A percentile compares a stretch with the other conserved stretches of the same genome.
phyloP scores from a whole-genome alignment of 31 red algal species.

The Bonnemaisonia californica region DNA sequence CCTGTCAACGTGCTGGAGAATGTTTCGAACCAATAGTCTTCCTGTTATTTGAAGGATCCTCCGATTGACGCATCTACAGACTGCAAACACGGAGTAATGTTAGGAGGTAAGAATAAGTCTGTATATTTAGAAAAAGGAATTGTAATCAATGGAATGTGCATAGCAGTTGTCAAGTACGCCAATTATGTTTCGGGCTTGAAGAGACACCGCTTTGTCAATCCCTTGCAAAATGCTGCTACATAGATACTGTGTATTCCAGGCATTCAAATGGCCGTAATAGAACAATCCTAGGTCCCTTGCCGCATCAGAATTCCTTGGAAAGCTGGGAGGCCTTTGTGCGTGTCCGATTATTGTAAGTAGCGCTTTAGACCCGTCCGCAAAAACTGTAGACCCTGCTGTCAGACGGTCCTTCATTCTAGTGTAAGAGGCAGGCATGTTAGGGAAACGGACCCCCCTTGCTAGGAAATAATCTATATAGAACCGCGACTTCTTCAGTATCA shows the following conservation, averaged over 20 bases:
- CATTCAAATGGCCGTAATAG: background rate
- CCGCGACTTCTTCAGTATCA: conserved; percentile 10
- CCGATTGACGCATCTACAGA: conserved; percentile 5
- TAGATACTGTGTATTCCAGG: background rate
- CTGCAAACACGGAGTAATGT: background rate
- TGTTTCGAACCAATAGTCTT: conserved; percentile 6
- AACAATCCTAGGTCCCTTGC: background rate
- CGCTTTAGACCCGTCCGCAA: background rate
- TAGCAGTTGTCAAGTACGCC: conserved; percentile 12
- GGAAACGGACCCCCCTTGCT: background rate
- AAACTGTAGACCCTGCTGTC: conserved; percentile 1
- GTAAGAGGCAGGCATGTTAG: background rate
- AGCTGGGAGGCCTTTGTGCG: background rate
- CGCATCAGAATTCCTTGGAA: conserved; percentile 2
- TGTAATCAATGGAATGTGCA: background rate
- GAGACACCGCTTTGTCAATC: background rate
- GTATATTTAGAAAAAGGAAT: background rate
- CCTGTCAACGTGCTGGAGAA: background rate
- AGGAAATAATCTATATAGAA: conserved; percentile 7
- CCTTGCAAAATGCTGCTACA: background rate
- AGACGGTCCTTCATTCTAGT: background rate
- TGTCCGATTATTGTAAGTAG: background rate
- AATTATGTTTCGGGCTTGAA: background rate
- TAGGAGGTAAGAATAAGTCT: background rate
- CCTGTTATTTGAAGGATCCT: background rate